A percentile compares a stretch with the other conserved stretches of the same genome.
Conservation (phyloP, 106 monocot species). For the Acanthochlamys bracteata region DNA sequence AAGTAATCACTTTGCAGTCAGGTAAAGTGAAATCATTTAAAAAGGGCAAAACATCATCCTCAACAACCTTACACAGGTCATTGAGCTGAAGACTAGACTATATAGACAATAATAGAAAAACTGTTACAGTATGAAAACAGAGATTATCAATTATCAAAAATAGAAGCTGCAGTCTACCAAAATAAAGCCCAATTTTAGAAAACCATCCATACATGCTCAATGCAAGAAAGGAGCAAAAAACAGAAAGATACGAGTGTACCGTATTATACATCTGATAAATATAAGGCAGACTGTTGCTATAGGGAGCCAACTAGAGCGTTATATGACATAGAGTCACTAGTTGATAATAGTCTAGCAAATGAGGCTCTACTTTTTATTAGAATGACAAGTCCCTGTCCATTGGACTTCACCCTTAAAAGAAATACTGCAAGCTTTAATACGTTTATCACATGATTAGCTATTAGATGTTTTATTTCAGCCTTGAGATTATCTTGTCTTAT, state of each 20-base stretch:
- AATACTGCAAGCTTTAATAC: slow-evolving; percentile 48
- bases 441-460: slow-evolving; percentile 31
- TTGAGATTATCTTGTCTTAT: slow-evolving; percentile 36
- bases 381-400: slow-evolving; percentile 37
- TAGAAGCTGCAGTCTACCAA: not conserved
- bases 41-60: too few relatives aligned
- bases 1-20: too few relatives aligned
- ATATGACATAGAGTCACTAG: too few relatives aligned
- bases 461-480: slow-evolving; percentile 26
- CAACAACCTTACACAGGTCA: too few relatives aligned
- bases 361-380: not conserved
- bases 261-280: slow-evolving; percentile 70
- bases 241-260: slow-evolving; percentile 23
- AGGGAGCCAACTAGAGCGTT: slow-evolving; percentile 24
- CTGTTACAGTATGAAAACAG: too few relatives aligned
- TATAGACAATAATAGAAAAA: too few relatives aligned
- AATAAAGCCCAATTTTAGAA: not conserved
- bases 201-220: too few relatives aligned
- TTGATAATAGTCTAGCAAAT: too few relatives aligned
- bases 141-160: not conserved
- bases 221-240: too few relatives aligned
- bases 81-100: too few relatives aligned
- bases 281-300: slow-evolving; percentile 55
- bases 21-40: too few relatives aligned
- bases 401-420: slow-evolving; percentile 55